phyloP scores from a whole-genome alignment of 495 filamentous ascomycete genomes.

The Daldinia concentrica region DNA sequence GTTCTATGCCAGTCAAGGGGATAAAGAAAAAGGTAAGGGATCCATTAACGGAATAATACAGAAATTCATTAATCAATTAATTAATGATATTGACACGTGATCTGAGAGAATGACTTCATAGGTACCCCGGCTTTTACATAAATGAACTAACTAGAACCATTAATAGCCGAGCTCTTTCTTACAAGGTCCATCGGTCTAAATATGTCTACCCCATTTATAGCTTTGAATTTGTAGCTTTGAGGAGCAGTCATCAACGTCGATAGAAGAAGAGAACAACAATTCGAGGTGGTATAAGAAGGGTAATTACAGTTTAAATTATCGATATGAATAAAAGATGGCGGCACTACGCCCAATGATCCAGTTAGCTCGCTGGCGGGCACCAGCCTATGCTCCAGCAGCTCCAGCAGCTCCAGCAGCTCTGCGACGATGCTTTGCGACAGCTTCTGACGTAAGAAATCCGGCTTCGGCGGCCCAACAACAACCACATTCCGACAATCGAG shows the following conservation, averaged over 20 bases:
- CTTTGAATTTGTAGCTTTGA: not conserved
- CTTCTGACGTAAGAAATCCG: constrained; percentile 42
- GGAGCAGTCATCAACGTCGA: not conserved
- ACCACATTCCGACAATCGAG: constrained; percentile 57
- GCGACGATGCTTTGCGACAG: constrained; percentile 53
- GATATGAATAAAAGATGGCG: constrained; percentile 46
- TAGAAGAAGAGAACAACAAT: constrained; percentile 7
- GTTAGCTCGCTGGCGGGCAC: constrained; percentile 31
- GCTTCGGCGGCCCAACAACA: constrained; percentile 33
- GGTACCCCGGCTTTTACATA: not conserved
- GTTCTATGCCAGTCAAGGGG: too few relatives aligned
- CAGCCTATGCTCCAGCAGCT: not conserved
- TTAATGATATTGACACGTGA: constrained; percentile 1
- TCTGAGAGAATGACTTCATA: constrained; percentile 25
- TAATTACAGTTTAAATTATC: constrained; percentile 1
- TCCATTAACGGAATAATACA: too few relatives aligned
- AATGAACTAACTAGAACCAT: constrained; percentile 8
- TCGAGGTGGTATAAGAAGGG: constrained; percentile 4
- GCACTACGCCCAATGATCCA: constrained; percentile 42
- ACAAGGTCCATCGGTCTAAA: not conserved
- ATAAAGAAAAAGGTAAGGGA: too few relatives aligned
- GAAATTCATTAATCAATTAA: not conserved
- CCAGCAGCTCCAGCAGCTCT: constrained; percentile 10
- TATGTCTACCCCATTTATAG: constrained; percentile 9
- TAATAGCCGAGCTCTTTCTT: constrained; percentile 29